Evolutionary conservation across 495 filamentous ascomycete species (phyloP).

Genomic region (Daldinia childiae): DNA sequence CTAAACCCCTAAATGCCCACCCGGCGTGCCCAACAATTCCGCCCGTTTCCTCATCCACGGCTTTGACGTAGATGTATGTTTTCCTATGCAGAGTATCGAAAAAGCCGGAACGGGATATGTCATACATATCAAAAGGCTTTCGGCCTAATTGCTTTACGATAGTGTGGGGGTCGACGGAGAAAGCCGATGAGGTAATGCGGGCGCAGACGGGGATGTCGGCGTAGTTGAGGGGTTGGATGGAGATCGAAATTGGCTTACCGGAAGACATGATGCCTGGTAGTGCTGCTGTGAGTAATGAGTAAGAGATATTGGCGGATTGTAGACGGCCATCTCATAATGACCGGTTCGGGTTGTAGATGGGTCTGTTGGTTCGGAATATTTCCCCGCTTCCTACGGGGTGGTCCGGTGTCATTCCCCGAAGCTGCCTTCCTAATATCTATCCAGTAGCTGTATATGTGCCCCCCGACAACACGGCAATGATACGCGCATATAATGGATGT

Average conservation of each 20-base stretch:
- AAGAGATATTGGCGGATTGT: background rate
- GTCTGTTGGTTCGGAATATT: background rate
- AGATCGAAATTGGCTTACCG: slow-evolving; percentile 9
- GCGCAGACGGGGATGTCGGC: slow-evolving; percentile 24
- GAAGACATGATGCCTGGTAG: slow-evolving; percentile 4
- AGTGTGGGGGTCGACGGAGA: slow-evolving; percentile 32
- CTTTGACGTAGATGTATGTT: slow-evolving; percentile 36
- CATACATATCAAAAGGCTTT: slow-evolving; percentile 29
- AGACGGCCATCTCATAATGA: background rate
- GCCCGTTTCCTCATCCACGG: slow-evolving; percentile 33
- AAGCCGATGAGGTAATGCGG: slow-evolving; percentile 18
- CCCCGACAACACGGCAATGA: background rate
- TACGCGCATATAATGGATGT: background rate
- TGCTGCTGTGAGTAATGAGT: background rate
- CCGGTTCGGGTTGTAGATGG: background rate
- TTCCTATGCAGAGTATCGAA: slow-evolving; percentile 24
- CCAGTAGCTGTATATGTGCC: too few relatives aligned
- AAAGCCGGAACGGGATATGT: slow-evolving; percentile 13
- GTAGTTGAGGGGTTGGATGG: slow-evolving; percentile 27
- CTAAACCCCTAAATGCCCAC: slow-evolving; percentile 36
- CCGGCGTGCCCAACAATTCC: slow-evolving; percentile 30
- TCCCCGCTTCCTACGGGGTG: background rate
- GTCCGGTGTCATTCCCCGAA: background rate
- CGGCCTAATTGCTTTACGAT: slow-evolving; percentile 32
- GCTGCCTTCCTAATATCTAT: background rate